Evolutionary conservation across 768 basidiomycete species (phyloP).

Genomic region (Mycena sanguinolenta): DNA sequence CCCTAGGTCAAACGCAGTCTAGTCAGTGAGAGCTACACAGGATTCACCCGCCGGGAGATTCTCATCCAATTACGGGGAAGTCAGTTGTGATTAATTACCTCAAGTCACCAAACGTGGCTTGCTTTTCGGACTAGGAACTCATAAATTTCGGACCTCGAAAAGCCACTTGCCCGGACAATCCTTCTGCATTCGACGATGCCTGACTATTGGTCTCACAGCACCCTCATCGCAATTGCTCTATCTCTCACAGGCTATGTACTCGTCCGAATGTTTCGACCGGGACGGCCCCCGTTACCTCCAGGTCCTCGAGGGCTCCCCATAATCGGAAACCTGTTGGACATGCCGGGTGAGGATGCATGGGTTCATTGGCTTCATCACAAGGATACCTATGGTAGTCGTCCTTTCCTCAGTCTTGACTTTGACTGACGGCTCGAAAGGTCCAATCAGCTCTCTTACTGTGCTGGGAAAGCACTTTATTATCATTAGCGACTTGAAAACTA

Average conservation of each 20-base stretch:
- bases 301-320: slow-evolving; percentile 50
- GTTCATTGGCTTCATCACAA: slow-evolving; percentile 40
- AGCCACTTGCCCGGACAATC: too few species aligned
- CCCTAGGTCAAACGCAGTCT: too few species aligned
- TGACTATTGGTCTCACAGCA: slow-evolving; percentile 12
- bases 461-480: slow-evolving; percentile 44
- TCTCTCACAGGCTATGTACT: slow-evolving; percentile 22
- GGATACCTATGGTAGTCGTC: slow-evolving; percentile 40
- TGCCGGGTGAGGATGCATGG: slow-evolving; percentile 42
- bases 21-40: too few species aligned
- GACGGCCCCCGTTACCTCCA: slow-evolving; percentile 44
- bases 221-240: slow-evolving; percentile 14
- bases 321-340: slow-evolving; percentile 49
- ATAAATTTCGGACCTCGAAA: too few species aligned
- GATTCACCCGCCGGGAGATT: too few species aligned
- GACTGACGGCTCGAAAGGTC: slow-evolving; percentile 31
- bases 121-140: too few species aligned
- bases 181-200: too few species aligned
- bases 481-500: slow-evolving; percentile 43
- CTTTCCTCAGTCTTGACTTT: background rate
- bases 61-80: too few species aligned
- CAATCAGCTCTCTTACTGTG: slow-evolving; percentile 45
- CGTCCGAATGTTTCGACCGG: slow-evolving; percentile 25
- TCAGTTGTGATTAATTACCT: too few species aligned
- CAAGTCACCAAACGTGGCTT: too few species aligned